Evolutionary conservation across 1,139 yeast genomes (phyloP).

Genomic region (Scheffersomyces segobiensis): DNA sequence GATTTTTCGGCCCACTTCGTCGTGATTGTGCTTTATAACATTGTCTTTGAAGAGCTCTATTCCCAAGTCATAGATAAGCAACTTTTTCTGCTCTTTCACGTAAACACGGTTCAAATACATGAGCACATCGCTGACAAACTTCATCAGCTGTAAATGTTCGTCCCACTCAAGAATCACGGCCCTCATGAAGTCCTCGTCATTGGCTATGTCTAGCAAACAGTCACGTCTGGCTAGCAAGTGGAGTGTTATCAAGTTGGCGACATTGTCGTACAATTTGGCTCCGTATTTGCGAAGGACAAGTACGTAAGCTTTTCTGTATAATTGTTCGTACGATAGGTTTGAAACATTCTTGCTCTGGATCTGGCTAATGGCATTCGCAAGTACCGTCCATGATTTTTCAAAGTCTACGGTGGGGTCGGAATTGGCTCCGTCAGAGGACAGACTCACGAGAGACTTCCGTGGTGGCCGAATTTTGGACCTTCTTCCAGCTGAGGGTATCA

Average conservation of each 20-base stretch:
- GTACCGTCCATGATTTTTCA: constrained; percentile 66
- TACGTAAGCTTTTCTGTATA: constrained; percentile 80
- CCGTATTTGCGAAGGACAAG: constrained; percentile 78
- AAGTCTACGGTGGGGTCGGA: constrained; percentile 51
- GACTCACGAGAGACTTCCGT: constrained; percentile 44
- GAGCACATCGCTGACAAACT: constrained; percentile 80
- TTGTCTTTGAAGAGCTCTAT: constrained; percentile 49
- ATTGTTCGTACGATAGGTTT: constrained; percentile 76
- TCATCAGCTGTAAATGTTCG: constrained; percentile 72
- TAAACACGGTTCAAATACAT: constrained; percentile 88
- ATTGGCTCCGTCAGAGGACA: constrained; percentile 17
- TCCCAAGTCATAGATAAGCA: constrained; percentile 76
- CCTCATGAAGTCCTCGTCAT: constrained; percentile 43
- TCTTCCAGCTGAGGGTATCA: constrained; percentile 45
- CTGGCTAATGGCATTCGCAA: constrained; percentile 74
- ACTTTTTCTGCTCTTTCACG: constrained; percentile 68
- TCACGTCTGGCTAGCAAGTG: constrained; percentile 46
- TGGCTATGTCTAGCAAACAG: constrained; percentile 18
- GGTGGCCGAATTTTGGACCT: constrained; percentile 77
- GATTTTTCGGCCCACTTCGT: constrained; percentile 53
- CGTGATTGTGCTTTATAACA: constrained; percentile 40
- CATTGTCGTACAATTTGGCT: constrained; percentile 63
- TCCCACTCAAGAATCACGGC: constrained; percentile 63
- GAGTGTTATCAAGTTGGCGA: constrained; percentile 48
- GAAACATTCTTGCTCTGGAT: constrained; percentile 77